These are phyloP conservation scores for Boletus pseudopeckii DNA, from an alignment of 768 basidiomycete species.

Conservation along the genomic window DNA sequence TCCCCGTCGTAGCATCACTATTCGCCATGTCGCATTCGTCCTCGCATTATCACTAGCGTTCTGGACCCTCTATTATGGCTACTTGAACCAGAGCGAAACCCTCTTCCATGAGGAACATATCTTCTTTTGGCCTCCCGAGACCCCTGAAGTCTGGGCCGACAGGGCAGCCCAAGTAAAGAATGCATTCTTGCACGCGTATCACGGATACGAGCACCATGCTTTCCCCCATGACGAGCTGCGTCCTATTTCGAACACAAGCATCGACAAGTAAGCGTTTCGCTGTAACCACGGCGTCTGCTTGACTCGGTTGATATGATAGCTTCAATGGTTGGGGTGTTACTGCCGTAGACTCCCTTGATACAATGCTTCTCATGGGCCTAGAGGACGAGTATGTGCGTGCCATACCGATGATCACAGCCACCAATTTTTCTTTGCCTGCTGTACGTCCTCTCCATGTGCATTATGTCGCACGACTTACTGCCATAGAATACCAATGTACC, in stretches of 20 bases:
- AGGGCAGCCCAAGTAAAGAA: slow-evolving; percentile 55
- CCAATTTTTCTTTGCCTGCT: slow-evolving; percentile 46
- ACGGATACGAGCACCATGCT: slow-evolving; percentile 59
- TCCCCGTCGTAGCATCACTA: slow-evolving; percentile 15
- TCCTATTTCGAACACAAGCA: slow-evolving; percentile 45
- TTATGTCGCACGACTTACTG: not conserved
- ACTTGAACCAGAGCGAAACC: not conserved
- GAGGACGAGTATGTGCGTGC: slow-evolving; percentile 67
- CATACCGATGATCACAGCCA: slow-evolving; percentile 46
- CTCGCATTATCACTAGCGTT: slow-evolving; percentile 9
- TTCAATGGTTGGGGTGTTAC: slow-evolving; percentile 83
- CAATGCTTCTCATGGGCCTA: slow-evolving; percentile 79
- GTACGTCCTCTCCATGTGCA: slow-evolving; percentile 29
- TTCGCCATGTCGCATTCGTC: slow-evolving; percentile 23
- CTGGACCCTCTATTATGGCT: slow-evolving; percentile 21
- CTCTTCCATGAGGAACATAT: slow-evolving; percentile 12
- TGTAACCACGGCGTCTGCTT: not conserved
- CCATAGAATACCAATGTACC: slow-evolving; percentile 38
- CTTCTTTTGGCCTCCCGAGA: slow-evolving; percentile 22
- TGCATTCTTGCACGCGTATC: slow-evolving; percentile 67
- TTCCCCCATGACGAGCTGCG: slow-evolving; percentile 60
- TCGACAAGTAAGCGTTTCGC: slow-evolving; percentile 46
- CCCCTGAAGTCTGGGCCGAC: slow-evolving; percentile 44
- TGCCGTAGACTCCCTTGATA: slow-evolving; percentile 79
- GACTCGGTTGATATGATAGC: slow-evolving; percentile 35